These are phyloP conservation scores for Mycosphaerelloides madeirae DNA, from an alignment of 2,329 filamentous ascomycete genomes.

Conservation along the genomic window DNA sequence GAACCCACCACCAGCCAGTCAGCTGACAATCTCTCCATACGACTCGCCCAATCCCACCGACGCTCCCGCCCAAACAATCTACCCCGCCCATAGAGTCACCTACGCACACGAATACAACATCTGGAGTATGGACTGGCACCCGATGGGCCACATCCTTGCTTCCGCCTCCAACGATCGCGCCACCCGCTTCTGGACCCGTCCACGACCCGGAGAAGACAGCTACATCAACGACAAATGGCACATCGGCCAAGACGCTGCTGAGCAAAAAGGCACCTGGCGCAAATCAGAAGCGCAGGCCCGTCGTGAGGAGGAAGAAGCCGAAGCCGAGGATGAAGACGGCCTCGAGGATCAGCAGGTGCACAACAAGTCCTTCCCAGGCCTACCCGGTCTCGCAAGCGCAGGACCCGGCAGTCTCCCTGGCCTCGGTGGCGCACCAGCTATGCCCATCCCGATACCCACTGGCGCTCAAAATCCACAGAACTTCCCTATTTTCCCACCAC, in stretches of 20 bases:
- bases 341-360: slow-evolving; percentile 86
- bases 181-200: slow-evolving; percentile 92
- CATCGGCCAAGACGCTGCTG: slow-evolving; percentile 87
- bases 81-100: slow-evolving; percentile 79
- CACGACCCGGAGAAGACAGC: slow-evolving; percentile 79
- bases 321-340: slow-evolving; percentile 89
- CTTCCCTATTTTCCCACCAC: slow-evolving; percentile 27
- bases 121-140: slow-evolving; percentile 98
- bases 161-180: slow-evolving; percentile 96
- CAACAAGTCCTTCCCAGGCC: slow-evolving; percentile 5
- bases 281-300: slow-evolving; percentile 71
- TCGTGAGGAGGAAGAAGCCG: slow-evolving; percentile 89
- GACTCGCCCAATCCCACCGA: slow-evolving; percentile 75
- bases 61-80: slow-evolving; percentile 82
- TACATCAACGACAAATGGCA: slow-evolving; percentile 89
- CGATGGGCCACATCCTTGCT: slow-evolving; percentile 87
- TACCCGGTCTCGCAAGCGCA: slow-evolving; percentile 46
- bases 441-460: slow-evolving; percentile 30
- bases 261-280: slow-evolving; percentile 93
- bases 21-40: slow-evolving; percentile 72
- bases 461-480: slow-evolving; percentile 14
- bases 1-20: slow-evolving; percentile 71
- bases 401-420: slow-evolving; percentile 5
- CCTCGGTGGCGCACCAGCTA: slow-evolving; percentile 7
- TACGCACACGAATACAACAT: slow-evolving; percentile 93